Evolutionary conservation across 2,329 filamentous ascomycete species (phyloP), one percentile per base, ranked within the genome.

Genomic region (Huntiella omanensis): DNA sequence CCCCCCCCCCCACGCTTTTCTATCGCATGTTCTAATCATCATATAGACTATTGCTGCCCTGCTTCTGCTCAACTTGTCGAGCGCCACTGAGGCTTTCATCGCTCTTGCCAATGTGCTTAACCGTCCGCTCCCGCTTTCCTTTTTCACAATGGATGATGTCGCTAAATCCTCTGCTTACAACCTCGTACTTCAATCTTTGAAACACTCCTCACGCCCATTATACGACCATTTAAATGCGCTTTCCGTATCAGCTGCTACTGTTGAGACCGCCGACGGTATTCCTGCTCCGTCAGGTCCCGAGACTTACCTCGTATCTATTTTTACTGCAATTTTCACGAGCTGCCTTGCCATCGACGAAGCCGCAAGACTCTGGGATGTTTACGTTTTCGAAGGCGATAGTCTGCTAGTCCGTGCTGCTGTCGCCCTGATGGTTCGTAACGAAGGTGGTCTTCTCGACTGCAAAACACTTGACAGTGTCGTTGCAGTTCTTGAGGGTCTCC

Each of bases 351-450:
- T 86, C 12, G 83, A 87, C 54, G 72, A 81, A 53, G 80, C 76
- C 3, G 73, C 76, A 1, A 66, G 84, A 2, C 61, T 91, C 10
- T 88, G 82, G 81, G 84, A 92, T 52, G 74, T 88, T 0, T 85
- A 83, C 53, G 75, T 83, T 3, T 85, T 92, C 52, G 84, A 92
- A 56, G 82, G 83, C 19, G 84, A 92, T 52, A 67, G 72, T 1
- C 66, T 83, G 1, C 64, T 87, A 0, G 71, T 88, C 5, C 66
- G 82, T 0, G 80, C 80, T 1, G 80, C 74, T 0, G 77, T 86
- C 0, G 83, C 79, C 0, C 64, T 83, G 13, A 59, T 91, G 15
- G 53, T 72, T 4, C 62, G 65, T 28, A 64, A 63, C 13, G 71
- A 75, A 54, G 70, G 70, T 60, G 56, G 62, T 1, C 58, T 76